Base-by-base conservation (phyloP, 1,284 basidiomycete species). In the Ceratobasidium sp. region DNA sequence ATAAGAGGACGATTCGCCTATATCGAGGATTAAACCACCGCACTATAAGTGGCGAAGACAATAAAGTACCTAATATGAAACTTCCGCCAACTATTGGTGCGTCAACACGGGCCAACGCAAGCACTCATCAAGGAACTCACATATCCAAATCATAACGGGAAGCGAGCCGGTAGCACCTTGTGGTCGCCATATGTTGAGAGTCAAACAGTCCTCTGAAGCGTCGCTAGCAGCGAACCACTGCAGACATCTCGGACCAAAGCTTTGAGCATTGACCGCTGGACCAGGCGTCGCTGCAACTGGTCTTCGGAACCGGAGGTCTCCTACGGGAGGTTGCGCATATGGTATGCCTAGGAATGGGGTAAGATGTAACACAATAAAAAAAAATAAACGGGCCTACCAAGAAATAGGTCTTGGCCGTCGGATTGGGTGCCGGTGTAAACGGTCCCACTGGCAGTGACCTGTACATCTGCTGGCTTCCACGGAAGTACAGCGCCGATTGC, bases 311-410 rank as follows among this genome's bases (percentile, higher is more conserved):
- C 84, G 80, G 4, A 77, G 78, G 26, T 52, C 23, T 23, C 72
- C 72, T 23, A 55, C 23, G 0, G 84, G 84, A 5, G 83, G 80
- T 73, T 84, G 80, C 3, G 83, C 84, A 72, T 83, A 85, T 2
- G 83, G 84, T 6, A 85, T 77, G 12, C 84, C 84, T 8, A 83
- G 79, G 76, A 86, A 91, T 0, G 86, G 12, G 87, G 84, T 5
- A 26, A 30, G 32, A 23, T 8, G 36, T 53, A 8, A 36, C 9
- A 14, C 32, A 3, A 6, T 26, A 21, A 55, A 41, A 36, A 21
- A 23, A 39, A 9, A 36, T 2, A n/a, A 39, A 4, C 8, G 4
- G 3, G 1, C 59, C 10, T 12, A 67, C 50, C 64, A 18, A 67
- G 64, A 57, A 67, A 67, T 16, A 12, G 16, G 26, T 67, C 50